phyloP scores from a whole-genome alignment of 345 rosid species.

The Melaleuca quinquenervia region DNA sequence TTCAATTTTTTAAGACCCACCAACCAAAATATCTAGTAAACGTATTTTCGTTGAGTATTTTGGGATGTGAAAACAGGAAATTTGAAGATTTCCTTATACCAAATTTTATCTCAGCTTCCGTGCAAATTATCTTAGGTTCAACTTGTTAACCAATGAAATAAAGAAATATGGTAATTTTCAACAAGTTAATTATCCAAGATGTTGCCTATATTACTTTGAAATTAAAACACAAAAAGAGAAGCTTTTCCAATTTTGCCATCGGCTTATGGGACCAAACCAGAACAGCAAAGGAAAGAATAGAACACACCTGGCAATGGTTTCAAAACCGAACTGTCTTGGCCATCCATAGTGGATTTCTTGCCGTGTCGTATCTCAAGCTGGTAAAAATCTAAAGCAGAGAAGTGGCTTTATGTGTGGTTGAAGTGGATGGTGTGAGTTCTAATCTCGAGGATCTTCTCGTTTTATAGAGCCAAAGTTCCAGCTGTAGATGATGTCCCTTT shows the following conservation, averaged over 20 bases:
- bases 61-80: neutral
- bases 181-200: neutral
- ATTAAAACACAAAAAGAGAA: neutral
- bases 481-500: too few species aligned
- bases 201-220: neutral
- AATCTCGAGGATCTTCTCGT: too few species aligned
- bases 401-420: too few species aligned
- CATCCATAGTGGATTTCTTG: neutral
- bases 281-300: neutral
- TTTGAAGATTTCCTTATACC: neutral
- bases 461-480: too few species aligned
- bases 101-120: too few species aligned
- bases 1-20: too few species aligned
- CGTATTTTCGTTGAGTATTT: too few species aligned
- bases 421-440: too few species aligned
- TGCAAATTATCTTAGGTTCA: neutral
- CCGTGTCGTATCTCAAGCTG: neutral
- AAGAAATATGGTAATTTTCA: neutral
- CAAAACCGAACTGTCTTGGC: neutral
- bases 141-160: neutral
- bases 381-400: too few species aligned
- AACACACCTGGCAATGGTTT: neutral
- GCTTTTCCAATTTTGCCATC: neutral
- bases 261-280: neutral
- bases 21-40: too few species aligned